Percentiles rank a stretch among this genome's conserved stretches.
Conservation (phyloP, 352 stramenopile species). For the Globisporangium splendens region DNA sequence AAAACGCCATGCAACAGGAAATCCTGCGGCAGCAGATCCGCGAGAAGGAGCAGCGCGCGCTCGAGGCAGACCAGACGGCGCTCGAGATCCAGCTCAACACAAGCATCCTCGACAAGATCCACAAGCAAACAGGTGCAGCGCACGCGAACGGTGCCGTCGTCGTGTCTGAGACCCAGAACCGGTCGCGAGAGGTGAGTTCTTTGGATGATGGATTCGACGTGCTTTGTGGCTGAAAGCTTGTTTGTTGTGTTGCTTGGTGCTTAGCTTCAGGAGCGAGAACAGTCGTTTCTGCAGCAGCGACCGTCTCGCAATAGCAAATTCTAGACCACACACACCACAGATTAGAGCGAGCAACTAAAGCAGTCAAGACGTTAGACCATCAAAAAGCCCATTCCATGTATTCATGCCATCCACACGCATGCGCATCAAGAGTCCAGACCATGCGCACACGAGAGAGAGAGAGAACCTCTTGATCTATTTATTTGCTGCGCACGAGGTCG, state of each 20-base stretch:
- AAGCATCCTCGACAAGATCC: conserved; percentile 68
- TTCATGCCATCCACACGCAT: conserved; percentile 5
- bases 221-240: conserved; percentile 1
- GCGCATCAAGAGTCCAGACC: background rate
- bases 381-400: conserved; percentile 8
- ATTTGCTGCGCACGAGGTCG: conserved; percentile 67
- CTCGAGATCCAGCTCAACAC: conserved; percentile 77
- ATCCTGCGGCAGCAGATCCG: conserved; percentile 66
- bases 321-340: conserved; percentile 10
- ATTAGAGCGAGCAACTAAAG: background rate
- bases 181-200: conserved; percentile 69
- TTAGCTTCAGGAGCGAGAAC: conserved; percentile 54
- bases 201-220: too few relatives aligned
- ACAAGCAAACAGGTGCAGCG: conserved; percentile 34
- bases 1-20: conserved; percentile 61
- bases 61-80: conserved; percentile 61
- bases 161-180: conserved; percentile 64
- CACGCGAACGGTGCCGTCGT: conserved; percentile 51
- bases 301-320: conserved; percentile 28
- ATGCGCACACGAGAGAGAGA: background rate
- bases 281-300: conserved; percentile 33
- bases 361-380: background rate
- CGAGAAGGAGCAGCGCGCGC: conserved; percentile 55
- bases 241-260: background rate
- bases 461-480: conserved; percentile 29